Evolutionary conservation across 441 rosid genomes (phyloP).

Genomic region (Populus hybrid): DNA sequence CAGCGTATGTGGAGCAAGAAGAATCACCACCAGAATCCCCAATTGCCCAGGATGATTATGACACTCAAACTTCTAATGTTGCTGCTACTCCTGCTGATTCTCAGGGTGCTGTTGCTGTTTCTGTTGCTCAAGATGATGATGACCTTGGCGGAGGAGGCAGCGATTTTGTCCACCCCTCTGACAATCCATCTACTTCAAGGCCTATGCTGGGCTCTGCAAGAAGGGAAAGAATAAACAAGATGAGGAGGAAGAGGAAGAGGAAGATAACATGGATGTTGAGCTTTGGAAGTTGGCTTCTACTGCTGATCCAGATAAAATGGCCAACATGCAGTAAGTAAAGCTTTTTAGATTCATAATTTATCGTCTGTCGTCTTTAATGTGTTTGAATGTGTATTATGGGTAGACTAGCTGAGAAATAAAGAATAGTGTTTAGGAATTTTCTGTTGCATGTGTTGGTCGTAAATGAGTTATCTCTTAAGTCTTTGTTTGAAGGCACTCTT

Average conservation of each 20-base stretch:
- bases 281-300: constrained; percentile 64
- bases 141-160: constrained; percentile 15
- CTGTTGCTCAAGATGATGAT: constrained; percentile 37
- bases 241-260: constrained; percentile 89
- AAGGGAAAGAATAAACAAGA: constrained; percentile 57
- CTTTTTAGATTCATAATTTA: not conserved
- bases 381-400: not conserved
- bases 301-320: constrained; percentile 76
- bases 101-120: constrained; percentile 15
- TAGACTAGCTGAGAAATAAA: not conserved
- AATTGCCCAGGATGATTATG: constrained; percentile 31
- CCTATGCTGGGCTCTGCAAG: constrained; percentile 18
- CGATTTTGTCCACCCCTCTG: constrained; percentile 14
- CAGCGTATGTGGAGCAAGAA: too few relatives aligned
- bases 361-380: not conserved
- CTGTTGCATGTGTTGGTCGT: not conserved
- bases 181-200: constrained; percentile 26
- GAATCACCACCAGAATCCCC: constrained; percentile 70
- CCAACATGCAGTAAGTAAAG: constrained; percentile 74
- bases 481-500: not conserved
- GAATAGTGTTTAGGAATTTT: not conserved
- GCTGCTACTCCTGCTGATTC: not conserved
- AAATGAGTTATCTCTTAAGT: not conserved
- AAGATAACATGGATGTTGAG: constrained; percentile 85
- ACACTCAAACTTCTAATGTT: constrained; percentile 15